Conservation (phyloP, 2,329 filamentous ascomycete species). For the Ceratocystis cacaofunesta region DNA sequence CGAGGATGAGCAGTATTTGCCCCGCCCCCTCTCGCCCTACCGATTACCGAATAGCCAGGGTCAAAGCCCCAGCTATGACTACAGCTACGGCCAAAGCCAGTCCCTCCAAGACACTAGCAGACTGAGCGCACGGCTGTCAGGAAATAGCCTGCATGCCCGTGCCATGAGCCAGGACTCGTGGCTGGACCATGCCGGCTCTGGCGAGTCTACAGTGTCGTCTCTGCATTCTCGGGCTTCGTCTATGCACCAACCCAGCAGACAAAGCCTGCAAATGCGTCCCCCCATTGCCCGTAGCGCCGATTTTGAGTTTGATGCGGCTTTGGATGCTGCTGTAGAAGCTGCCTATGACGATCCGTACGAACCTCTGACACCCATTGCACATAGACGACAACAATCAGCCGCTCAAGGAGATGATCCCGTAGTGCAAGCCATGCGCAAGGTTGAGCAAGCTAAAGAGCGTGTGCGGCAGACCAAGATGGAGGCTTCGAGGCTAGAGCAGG, state of each 20-base stretch:
- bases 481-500: constrained; percentile 36
- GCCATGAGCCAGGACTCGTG: constrained; percentile 68
- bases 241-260: constrained; percentile 32
- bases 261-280: constrained; percentile 34
- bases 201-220: constrained; percentile 63
- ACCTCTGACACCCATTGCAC: constrained; percentile 37
- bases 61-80: constrained; percentile 24
- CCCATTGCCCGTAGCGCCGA: constrained; percentile 58
- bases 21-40: constrained; percentile 54
- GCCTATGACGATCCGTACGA: constrained; percentile 89
- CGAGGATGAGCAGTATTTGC: constrained; percentile 47
- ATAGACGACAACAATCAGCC: constrained; percentile 28
- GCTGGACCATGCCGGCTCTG: constrained; percentile 88
- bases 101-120: constrained; percentile 18
- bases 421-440: constrained; percentile 39
- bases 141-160: constrained; percentile 29
- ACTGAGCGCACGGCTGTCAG: constrained; percentile 10
- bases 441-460: constrained; percentile 61
- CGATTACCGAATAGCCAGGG: constrained; percentile 32
- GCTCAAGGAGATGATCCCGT: constrained; percentile 29
- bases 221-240: constrained; percentile 68
- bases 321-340: constrained; percentile 90
- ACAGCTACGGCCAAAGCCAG: constrained; percentile 16
- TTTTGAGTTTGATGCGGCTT: constrained; percentile 81
- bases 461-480: constrained; percentile 62